A percentile compares a stretch with the other conserved stretches of the same genome.
These are phyloP conservation scores for Tricholoma hemisulphureum DNA, from an alignment of 768 basidiomycete genomes.

Conservation along the genomic window DNA sequence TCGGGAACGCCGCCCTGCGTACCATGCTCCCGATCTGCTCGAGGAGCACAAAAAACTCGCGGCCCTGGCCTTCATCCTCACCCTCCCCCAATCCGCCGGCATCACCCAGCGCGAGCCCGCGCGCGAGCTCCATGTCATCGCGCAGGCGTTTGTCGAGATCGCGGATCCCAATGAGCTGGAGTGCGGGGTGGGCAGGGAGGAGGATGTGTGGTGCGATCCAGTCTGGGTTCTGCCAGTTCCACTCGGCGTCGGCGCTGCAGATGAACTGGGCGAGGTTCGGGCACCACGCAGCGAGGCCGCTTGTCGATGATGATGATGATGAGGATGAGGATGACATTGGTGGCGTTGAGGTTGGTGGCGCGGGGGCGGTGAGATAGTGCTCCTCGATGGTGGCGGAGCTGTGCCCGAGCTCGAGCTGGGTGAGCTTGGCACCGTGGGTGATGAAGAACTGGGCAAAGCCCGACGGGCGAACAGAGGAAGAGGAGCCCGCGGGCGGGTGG, in stretches of 20 bases:
- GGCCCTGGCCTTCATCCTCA: constrained; percentile 21
- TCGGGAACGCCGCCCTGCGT: constrained; percentile 58
- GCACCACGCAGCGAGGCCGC: constrained; percentile 65
- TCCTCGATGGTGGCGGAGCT: constrained; percentile 66
- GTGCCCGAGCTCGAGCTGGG: constrained; percentile 72
- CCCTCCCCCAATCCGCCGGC: not conserved
- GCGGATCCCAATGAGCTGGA: constrained; percentile 69
- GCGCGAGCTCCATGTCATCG: constrained; percentile 34
- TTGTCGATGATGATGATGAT: too few species aligned
- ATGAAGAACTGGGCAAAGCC: constrained; percentile 68
- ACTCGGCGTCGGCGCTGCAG: constrained; percentile 74
- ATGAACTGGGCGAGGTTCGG: constrained; percentile 70
- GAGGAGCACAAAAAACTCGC: constrained; percentile 56
- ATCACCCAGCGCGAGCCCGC: not conserved
- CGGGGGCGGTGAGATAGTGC: constrained; percentile 55
- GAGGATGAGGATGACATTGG: too few species aligned
- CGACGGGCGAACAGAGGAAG: too few species aligned
- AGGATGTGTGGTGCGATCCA: constrained; percentile 80
- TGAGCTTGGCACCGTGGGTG: constrained; percentile 59
- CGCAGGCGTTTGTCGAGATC: constrained; percentile 64
- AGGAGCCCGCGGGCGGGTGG: constrained; percentile 11
- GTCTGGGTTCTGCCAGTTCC: constrained; percentile 78
- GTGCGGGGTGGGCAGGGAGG: constrained; percentile 57
- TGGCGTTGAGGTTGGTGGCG: constrained; percentile 35
- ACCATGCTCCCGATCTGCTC: constrained; percentile 66